Evolutionary conservation across 331 rosid species (phyloP), one percentile per base, ranked within the genome.

Genomic region (Malus hybrid): DNA sequence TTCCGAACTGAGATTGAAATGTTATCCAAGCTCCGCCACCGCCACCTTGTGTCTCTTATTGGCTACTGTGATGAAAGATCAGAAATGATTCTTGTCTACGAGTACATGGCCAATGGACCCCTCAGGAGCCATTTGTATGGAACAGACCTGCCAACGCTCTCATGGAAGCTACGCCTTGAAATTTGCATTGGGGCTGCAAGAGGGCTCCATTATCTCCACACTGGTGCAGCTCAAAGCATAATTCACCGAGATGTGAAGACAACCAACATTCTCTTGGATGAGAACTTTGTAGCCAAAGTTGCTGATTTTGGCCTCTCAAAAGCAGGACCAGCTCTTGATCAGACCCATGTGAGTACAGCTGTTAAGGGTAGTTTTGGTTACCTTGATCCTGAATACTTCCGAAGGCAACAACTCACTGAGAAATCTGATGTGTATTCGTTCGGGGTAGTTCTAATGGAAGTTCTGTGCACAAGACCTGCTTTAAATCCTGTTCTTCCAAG

Each of bases 301-400:
- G 98, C 98, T 58, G 98, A 94, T 66, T 94, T 94, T 67, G 98
- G 98, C 80, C 90, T 94, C 78, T 94, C 98, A 26, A 94, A 89
- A 82, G 86, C 95, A 2, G 98, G 98, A 53, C 98, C 97, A 26
- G 78, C 97, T 22, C 78, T 94, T 33, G 98, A 94, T 82, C 96
- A 94, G 78, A 94, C 96, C 44, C 98, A 94, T 72, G 97, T 94
- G 69, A 94, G 97, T 86, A 94, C 98, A 18, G 98, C 98, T 22
- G 98, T 94, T 33, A 94, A 94, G 75, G 98, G 98, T 48, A 94
- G 98, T 81, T 94, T 94, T 15, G 98, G 98, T 82, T 94, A 94
- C 82, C 95, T 94, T 28, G 98, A 94, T 65, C 98, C 98, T 6
- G 98, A 94, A 72, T 94, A 94, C 90, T 94, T 94, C 36, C 84